Percentiles rank a stretch among this genome's conserved stretches.
Evolutionary conservation across 2,329 filamentous ascomycete species (phyloP).

Genomic region (Cladosporium colombiae): DNA sequence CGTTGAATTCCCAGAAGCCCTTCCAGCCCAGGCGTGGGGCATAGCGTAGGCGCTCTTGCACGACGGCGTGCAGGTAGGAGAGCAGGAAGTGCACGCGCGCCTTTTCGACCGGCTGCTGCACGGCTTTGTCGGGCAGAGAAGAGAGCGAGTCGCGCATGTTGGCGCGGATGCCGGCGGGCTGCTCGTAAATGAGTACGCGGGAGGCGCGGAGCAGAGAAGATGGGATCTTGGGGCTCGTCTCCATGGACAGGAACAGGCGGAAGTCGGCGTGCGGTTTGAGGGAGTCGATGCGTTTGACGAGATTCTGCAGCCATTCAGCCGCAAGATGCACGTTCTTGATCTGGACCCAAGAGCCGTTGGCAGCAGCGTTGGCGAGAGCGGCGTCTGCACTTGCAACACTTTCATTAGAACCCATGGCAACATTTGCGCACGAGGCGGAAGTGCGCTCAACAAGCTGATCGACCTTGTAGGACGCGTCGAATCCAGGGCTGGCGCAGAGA

Average conservation of each 20-base stretch:
- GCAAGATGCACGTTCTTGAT: slow-evolving; percentile 99
- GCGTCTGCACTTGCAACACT: slow-evolving; percentile 90
- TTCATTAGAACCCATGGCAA: slow-evolving; percentile 98
- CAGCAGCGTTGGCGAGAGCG: slow-evolving; percentile 87
- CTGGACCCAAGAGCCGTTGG: slow-evolving; percentile 91
- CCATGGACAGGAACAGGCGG: slow-evolving; percentile 96
- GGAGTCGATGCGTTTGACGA: slow-evolving; percentile 94
- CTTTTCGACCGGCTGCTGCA: slow-evolving; percentile 86
- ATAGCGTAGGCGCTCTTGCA: slow-evolving; percentile 92
- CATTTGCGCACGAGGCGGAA: slow-evolving; percentile 84
- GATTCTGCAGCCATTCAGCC: slow-evolving; percentile 91
- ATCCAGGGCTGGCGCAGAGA: slow-evolving; percentile 90
- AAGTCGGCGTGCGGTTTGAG: slow-evolving; percentile 93
- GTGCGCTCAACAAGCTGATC: slow-evolving; percentile 87
- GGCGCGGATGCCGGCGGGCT: slow-evolving; percentile 90
- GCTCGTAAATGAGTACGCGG: slow-evolving; percentile 94
- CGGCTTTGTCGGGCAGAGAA: slow-evolving; percentile 59
- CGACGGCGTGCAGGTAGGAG: slow-evolving; percentile 91
- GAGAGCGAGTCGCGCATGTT: slow-evolving; percentile 99
- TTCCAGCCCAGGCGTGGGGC: slow-evolving; percentile 95
- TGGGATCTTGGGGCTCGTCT: slow-evolving; percentile 93
- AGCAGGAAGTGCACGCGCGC: slow-evolving; percentile 85
- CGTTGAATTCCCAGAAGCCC: slow-evolving; percentile 99
- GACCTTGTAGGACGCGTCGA: slow-evolving; percentile 99
- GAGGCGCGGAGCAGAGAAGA: slow-evolving; percentile 93